Evolutionary conservation across 257 asterid genomes (phyloP).

Genomic region (Eucommia ulmoides): DNA sequence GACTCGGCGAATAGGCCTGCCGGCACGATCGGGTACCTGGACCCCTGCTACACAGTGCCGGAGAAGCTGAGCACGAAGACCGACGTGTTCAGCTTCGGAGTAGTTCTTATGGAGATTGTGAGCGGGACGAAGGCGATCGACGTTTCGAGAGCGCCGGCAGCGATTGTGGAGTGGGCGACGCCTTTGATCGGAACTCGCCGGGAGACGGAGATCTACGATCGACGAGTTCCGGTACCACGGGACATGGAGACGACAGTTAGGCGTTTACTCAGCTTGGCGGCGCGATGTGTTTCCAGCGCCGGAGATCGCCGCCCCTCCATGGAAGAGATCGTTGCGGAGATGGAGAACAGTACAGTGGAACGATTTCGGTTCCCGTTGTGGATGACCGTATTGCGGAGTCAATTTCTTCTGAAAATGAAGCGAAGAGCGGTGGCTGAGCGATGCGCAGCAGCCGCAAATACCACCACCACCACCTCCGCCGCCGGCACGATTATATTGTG

Average conservation of each 20-base stretch:
- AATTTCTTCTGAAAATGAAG: constrained; percentile 17
- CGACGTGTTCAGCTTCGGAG: constrained; percentile 69
- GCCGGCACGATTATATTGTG: constrained; percentile 5
- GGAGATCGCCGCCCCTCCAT: constrained; percentile 38
- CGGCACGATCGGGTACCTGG: constrained; percentile 65
- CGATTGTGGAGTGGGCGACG: constrained; percentile 56
- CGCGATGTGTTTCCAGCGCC: constrained; percentile 26
- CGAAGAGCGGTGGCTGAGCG: constrained; percentile 13
- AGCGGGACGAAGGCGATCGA: constrained; percentile 46
- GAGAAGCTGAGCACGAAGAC: constrained; percentile 39
- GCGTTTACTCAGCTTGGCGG: constrained; percentile 27
- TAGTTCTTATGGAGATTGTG: constrained; percentile 42
- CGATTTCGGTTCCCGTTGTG: constrained; percentile 15
- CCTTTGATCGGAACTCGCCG: constrained; percentile 24
- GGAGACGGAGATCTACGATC: constrained; percentile 29
- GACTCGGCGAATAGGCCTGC: constrained; percentile 35
- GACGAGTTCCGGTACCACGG: constrained; percentile 17
- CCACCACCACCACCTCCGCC: not conserved
- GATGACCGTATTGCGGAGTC: constrained; percentile 19
- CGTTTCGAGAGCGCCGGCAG: constrained; percentile 33
- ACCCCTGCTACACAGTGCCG: constrained; percentile 56
- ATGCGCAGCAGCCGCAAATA: too few species aligned
- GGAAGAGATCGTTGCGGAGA: constrained; percentile 23
- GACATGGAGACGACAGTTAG: constrained; percentile 16
- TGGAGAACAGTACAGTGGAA: constrained; percentile 18